phyloP scores from a whole-genome alignment of 2,329 filamentous ascomycete genomes.

The Didymella pomorum region DNA sequence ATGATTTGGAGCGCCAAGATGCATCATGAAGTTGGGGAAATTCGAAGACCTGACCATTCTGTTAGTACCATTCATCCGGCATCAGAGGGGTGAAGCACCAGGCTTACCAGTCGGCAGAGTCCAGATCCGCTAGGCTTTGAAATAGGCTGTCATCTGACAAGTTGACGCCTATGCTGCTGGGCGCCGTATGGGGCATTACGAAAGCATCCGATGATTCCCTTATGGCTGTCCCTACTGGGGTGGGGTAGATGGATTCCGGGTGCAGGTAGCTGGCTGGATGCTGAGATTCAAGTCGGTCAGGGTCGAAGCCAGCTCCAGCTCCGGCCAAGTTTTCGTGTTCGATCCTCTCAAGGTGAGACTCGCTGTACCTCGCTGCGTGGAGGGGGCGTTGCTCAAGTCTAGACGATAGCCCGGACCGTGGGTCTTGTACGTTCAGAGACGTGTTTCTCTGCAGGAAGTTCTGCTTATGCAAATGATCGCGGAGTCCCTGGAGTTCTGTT shows the following conservation, averaged over 20 bases:
- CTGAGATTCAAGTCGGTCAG: background rate
- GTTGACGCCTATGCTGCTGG: background rate
- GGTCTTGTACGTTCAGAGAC: background rate
- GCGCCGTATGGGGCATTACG: background rate
- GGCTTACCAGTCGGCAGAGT: conserved; percentile 4
- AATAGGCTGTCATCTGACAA: conserved; percentile 3
- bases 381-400: background rate
- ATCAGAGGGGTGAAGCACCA: too few relatives aligned
- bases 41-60: background rate
- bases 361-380: background rate
- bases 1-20: conserved; percentile 2
- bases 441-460: background rate
- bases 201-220: background rate
- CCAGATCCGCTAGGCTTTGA: conserved; percentile 3
- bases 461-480: background rate
- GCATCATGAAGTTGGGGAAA: conserved; percentile 6
- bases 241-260: background rate
- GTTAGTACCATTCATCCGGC: background rate
- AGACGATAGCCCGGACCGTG: background rate
- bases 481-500: background rate
- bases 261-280: background rate
- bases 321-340: background rate
- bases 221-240: background rate
- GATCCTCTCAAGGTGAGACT: background rate
- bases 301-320: background rate